A percentile compares a stretch with the other conserved stretches of the same genome.
phyloP scores from a whole-genome alignment of 768 basidiomycete genomes.

The Trametes meyenii region DNA sequence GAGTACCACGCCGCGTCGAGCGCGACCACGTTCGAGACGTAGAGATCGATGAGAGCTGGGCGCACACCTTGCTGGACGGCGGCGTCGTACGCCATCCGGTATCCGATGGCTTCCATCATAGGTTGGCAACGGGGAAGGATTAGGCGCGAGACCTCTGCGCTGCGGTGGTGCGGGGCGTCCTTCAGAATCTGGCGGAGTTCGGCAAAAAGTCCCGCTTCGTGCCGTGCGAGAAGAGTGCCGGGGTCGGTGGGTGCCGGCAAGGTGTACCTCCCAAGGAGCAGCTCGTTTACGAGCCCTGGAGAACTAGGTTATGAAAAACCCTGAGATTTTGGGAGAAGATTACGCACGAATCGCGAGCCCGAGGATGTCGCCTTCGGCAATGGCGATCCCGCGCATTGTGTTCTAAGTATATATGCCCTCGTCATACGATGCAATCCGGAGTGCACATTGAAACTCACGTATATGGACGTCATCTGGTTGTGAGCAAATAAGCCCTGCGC shows the following conservation, averaged over 20 bases:
- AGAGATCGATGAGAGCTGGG: slow-evolving; percentile 31
- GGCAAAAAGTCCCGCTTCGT: slow-evolving; percentile 43
- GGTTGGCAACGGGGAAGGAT: slow-evolving; percentile 29
- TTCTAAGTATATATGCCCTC: too few relatives aligned
- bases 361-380: slow-evolving; percentile 51
- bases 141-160: slow-evolving; percentile 51
- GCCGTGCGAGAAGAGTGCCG: slow-evolving; percentile 55
- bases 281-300: slow-evolving; percentile 57
- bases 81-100: slow-evolving; percentile 37
- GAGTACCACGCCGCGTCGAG: slow-evolving; percentile 38
- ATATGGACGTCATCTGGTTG: slow-evolving; percentile 38
- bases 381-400: slow-evolving; percentile 41
- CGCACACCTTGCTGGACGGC: slow-evolving; percentile 35
- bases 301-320: neutral
- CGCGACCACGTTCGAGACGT: slow-evolving; percentile 29
- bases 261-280: slow-evolving; percentile 55
- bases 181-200: slow-evolving; percentile 25
- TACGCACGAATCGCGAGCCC: slow-evolving; percentile 42
- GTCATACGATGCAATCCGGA: too few relatives aligned
- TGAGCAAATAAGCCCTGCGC: slow-evolving; percentile 45
- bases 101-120: slow-evolving; percentile 35
- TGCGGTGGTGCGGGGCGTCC: slow-evolving; percentile 44
- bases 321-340: neutral
- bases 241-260: slow-evolving; percentile 47
- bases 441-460: slow-evolving; percentile 36